phyloP scores from a whole-genome alignment of 2,329 filamentous ascomycete species.

The Trichoderma koningii region DNA sequence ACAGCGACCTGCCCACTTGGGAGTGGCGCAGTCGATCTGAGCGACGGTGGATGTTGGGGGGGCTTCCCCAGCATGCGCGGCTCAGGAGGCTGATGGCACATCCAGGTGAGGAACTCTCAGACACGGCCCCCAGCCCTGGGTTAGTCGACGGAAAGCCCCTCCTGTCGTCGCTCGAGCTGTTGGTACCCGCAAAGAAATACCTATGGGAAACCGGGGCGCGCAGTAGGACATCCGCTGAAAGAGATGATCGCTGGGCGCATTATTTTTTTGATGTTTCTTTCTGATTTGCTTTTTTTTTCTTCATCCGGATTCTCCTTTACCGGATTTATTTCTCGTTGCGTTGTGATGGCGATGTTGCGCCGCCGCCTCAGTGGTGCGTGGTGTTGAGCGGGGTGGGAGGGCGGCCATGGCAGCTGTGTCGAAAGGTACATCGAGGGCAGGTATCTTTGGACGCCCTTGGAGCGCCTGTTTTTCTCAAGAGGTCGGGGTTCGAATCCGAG shows the following conservation, averaged over 20 bases:
- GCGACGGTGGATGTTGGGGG: not conserved
- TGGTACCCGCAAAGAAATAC: constrained; percentile 36
- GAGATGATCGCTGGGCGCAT: constrained; percentile 33
- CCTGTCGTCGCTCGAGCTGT: constrained; percentile 6
- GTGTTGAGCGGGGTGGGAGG: not conserved
- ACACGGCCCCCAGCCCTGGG: constrained; percentile 28
- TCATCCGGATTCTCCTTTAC: not conserved
- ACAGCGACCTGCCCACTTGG: constrained; percentile 10
- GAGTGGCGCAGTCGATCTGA: not conserved
- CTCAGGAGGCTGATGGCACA: not conserved
- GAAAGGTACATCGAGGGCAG: not conserved
- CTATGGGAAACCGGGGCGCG: constrained; percentile 37
- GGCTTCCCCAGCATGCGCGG: not conserved
- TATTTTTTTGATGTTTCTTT: constrained; percentile 23
- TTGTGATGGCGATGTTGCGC: not conserved
- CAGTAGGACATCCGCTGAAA: constrained; percentile 34
- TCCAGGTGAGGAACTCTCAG: constrained; percentile 25
- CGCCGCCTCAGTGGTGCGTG: not conserved
- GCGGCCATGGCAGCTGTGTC: not conserved
- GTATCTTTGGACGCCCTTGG: not conserved
- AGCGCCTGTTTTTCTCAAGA: not conserved
- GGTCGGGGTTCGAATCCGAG: constrained; percentile 7
- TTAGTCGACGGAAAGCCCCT: not conserved
- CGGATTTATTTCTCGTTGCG: not conserved
- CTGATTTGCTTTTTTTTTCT: not conserved